These are phyloP conservation scores for Aspergillus quadricinctus DNA, from an alignment of 2,329 filamentous ascomycete species.

Conservation along the genomic window DNA sequence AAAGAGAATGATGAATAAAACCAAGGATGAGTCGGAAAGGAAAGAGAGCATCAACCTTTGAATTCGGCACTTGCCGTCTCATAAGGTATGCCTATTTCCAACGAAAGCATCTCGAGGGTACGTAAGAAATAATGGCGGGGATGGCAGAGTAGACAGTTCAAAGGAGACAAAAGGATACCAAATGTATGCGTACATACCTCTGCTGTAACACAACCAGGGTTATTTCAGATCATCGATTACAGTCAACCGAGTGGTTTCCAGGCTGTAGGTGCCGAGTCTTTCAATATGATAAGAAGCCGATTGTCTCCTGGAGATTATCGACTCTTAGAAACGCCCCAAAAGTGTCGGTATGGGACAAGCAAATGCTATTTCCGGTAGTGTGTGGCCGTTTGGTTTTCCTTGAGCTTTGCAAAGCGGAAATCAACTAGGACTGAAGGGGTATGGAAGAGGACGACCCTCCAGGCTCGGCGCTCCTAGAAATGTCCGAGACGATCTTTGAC, in stretches of 20 bases:
- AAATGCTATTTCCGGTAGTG: background rate
- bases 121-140: background rate
- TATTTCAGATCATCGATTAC: background rate
- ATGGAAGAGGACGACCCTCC: background rate
- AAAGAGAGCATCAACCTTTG: background rate
- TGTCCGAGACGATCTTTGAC: background rate
- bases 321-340: background rate
- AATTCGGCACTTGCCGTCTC: background rate
- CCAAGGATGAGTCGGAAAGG: background rate
- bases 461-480: background rate
- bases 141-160: background rate
- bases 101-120: background rate
- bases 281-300: background rate
- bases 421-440: background rate
- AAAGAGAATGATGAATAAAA: background rate
- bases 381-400: background rate
- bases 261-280: background rate
- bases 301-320: background rate
- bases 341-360: background rate
- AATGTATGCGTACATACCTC: background rate
- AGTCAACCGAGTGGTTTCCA: background rate
- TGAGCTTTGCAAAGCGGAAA: background rate
- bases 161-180: background rate
- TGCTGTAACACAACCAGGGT: background rate
- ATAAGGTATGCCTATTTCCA: background rate